These are phyloP conservation scores for Fusarium sp. DNA, from an alignment of 2,329 filamentous ascomycete species.

Conservation along the genomic window DNA sequence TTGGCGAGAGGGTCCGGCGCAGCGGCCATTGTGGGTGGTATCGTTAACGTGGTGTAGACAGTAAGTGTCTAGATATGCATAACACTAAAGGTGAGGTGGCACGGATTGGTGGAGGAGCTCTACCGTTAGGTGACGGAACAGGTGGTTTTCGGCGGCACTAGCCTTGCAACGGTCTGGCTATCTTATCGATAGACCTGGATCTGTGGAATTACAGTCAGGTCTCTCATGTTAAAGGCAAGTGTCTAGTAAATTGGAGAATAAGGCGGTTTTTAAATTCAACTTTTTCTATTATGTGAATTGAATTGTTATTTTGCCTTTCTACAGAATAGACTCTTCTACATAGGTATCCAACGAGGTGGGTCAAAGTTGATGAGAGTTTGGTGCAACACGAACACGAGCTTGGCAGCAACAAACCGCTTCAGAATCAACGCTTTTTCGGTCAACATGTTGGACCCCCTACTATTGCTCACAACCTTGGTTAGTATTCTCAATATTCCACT, in stretches of 20 bases:
- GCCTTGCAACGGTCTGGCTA: conserved; percentile 8
- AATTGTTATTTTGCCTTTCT: too few species aligned
- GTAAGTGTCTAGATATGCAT: conserved; percentile 24
- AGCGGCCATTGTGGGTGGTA: conserved; percentile 28
- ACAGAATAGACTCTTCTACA: not conserved
- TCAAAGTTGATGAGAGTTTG: not conserved
- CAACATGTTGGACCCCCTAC: not conserved
- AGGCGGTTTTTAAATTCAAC: not conserved
- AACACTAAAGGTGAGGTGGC: conserved; percentile 41
- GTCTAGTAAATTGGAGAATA: not conserved
- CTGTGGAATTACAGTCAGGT: not conserved
- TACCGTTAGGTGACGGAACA: not conserved
- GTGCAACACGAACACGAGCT: conserved; percentile 19
- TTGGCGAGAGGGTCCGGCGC: conserved; percentile 49
- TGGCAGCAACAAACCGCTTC: too few species aligned
- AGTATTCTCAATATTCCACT: not conserved
- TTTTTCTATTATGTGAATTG: too few species aligned
- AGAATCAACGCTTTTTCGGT: not conserved
- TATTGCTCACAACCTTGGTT: not conserved
- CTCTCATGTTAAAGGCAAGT: not conserved
- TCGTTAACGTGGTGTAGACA: conserved; percentile 9
- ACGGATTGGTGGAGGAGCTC: conserved; percentile 39
- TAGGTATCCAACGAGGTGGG: not conserved
- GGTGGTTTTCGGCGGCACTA: conserved; percentile 27
- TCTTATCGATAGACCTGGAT: conserved; percentile 37